phyloP scores from a whole-genome alignment of 2,329 filamentous ascomycete genomes.

The Fusarium paranaense region DNA sequence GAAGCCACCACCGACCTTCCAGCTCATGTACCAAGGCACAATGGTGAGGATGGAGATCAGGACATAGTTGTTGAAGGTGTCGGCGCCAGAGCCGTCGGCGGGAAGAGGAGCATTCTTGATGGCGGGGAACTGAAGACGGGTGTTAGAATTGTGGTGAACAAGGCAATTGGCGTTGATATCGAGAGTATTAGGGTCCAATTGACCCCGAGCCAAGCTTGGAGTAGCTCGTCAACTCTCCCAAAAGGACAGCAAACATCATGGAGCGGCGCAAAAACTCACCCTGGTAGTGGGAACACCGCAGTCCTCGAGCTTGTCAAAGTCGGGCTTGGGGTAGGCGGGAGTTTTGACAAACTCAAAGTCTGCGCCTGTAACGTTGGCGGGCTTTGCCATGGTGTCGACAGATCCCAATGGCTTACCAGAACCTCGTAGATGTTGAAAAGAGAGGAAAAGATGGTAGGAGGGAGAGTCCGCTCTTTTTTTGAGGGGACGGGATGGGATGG shows the following conservation, averaged over 20 bases:
- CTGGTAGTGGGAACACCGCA: slow-evolving; percentile 57
- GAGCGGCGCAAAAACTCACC: slow-evolving; percentile 41
- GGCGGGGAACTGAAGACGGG: slow-evolving; percentile 58
- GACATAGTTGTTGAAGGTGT: slow-evolving; percentile 86
- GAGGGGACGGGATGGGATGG: slow-evolving; percentile 5
- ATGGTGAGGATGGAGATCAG: slow-evolving; percentile 77
- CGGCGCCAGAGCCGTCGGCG: slow-evolving; percentile 85
- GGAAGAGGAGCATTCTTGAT: slow-evolving; percentile 97
- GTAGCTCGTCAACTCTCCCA: not conserved
- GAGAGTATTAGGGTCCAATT: slow-evolving; percentile 11
- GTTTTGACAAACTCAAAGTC: slow-evolving; percentile 59
- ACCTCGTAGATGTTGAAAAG: slow-evolving; percentile 29
- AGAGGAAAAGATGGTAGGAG: slow-evolving; percentile 18
- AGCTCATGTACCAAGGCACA: slow-evolving; percentile 84
- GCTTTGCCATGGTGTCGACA: slow-evolving; percentile 50
- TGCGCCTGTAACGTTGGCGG: slow-evolving; percentile 45
- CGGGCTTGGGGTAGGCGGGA: slow-evolving; percentile 58
- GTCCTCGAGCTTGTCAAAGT: slow-evolving; percentile 77
- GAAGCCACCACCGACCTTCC: slow-evolving; percentile 88
- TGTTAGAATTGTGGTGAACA: slow-evolving; percentile 7
- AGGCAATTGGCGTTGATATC: not conserved
- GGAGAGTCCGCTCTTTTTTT: slow-evolving; percentile 38
- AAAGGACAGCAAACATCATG: slow-evolving; percentile 34
- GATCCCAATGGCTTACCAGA: slow-evolving; percentile 43
- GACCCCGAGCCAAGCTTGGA: slow-evolving; percentile 8